These are phyloP conservation scores for Aureobasidium sp. DNA, from an alignment of 2,329 filamentous ascomycete species.

Conservation along the genomic window DNA sequence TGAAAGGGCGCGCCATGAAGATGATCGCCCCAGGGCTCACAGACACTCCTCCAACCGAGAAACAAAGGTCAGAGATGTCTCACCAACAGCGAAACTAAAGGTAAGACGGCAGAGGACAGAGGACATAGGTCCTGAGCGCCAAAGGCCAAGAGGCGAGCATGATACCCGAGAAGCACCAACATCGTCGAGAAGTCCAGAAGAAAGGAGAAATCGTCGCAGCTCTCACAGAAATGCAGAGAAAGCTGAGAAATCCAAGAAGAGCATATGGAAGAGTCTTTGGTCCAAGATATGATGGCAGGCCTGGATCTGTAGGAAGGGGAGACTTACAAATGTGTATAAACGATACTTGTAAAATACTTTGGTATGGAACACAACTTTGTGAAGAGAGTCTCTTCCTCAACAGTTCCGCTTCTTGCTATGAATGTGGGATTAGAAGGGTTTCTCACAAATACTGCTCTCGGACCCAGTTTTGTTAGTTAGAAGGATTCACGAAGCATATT, in stretches of 20 bases:
- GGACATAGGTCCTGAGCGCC: background rate
- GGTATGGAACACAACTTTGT: too few species aligned
- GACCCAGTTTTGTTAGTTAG: too few species aligned
- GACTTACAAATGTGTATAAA: background rate
- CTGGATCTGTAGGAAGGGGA: too few species aligned
- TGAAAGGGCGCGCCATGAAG: background rate
- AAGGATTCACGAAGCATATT: too few species aligned
- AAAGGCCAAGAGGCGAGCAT: background rate
- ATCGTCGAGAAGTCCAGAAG: background rate
- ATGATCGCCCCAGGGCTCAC: background rate
- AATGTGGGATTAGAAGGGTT: too few species aligned
- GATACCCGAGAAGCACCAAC: background rate
- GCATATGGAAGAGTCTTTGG: background rate
- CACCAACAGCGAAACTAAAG: background rate
- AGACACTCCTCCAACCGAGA: background rate
- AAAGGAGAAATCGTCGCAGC: background rate
- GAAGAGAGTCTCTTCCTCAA: too few species aligned
- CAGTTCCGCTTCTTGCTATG: too few species aligned
- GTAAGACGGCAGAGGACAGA: background rate
- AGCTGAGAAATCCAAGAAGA: background rate
- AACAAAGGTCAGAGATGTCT: background rate
- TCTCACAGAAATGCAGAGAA: background rate
- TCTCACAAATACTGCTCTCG: too few species aligned
- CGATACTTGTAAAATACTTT: background rate
- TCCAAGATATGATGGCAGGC: background rate